phyloP scores from a whole-genome alignment of 2,329 filamentous ascomycete species.

The Mycosphaerella arachidis region DNA sequence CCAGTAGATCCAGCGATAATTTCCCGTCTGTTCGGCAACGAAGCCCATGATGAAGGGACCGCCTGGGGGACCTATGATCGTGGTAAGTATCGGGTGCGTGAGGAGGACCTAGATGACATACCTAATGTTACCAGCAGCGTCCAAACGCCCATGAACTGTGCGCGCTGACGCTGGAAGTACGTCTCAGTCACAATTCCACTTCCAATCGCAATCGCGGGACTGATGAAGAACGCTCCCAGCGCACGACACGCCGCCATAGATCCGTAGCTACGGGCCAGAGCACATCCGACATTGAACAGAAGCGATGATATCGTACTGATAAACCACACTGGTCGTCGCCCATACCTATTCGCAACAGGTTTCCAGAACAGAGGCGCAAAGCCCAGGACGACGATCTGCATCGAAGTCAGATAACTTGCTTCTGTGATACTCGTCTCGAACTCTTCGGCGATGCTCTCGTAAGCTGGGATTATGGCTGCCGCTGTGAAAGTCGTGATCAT shows the following conservation, averaged over 20 bases:
- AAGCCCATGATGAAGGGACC: conserved; percentile 40
- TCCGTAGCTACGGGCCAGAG: conserved; percentile 45
- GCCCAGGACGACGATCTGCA: conserved; percentile 54
- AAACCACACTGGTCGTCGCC: conserved; percentile 53
- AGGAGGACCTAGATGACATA: neutral
- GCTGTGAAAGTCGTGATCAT: conserved; percentile 56
- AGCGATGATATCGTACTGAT: conserved; percentile 46
- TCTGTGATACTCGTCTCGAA: conserved; percentile 46
- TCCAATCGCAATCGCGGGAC: conserved; percentile 51
- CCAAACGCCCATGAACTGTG: conserved; percentile 56
- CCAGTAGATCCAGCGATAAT: conserved; percentile 57
- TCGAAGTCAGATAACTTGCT: conserved; percentile 51
- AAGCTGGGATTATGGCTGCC: conserved; percentile 52
- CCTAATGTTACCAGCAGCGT: conserved; percentile 50
- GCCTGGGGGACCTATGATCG: conserved; percentile 33
- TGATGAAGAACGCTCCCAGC: conserved; percentile 54
- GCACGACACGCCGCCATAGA: conserved; percentile 51
- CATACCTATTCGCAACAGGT: conserved; percentile 51
- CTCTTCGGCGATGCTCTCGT: conserved; percentile 50
- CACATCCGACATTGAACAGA: conserved; percentile 52
- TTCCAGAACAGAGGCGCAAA: conserved; percentile 54
- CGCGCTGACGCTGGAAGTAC: conserved; percentile 54
- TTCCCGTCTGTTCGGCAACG: conserved; percentile 48
- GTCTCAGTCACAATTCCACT: conserved; percentile 56
- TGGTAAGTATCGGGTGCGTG: neutral